Base-by-base conservation (phyloP, 768 basidiomycete species). In the Suillus ampliporus region DNA sequence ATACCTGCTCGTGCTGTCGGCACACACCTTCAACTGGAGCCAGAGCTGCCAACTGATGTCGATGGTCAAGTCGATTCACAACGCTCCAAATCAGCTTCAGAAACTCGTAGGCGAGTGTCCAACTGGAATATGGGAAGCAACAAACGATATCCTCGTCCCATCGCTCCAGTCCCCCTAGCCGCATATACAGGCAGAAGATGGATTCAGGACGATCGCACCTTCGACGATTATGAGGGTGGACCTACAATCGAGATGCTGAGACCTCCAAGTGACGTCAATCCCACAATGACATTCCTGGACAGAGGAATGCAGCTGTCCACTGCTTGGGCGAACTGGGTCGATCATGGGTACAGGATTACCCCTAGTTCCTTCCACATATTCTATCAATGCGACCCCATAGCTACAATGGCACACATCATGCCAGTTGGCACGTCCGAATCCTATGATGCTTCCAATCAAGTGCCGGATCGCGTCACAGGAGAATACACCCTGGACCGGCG, bases 201-300 rank as follows among this genome's bases (percentile, higher is more conserved):
- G 50, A 50, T 54, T 7, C 41, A 9, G 5, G 41, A 52, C 10
- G 21, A 60, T 26, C 14, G 14, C 1, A 28, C 41, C 4, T 54
- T 57, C 59, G 63, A 66, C 21, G 44, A 58, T 19, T 66, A 66
- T 41, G 56, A 66, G 7, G 21, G 64, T 60, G 57, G 58, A 1
- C 64, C 61, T 7, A 65, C 64, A 1, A 28, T 67, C 37, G 56
- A 67, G 2, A 60, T 61, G 60, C 61, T 67, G 40, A 17, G 46
- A 17, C n/a, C 34, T 0, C 34, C 34, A 1, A 35, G 34, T 6
- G 28, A 38, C 21, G 28, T 5, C 9, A 66, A 67, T 31, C 7
- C 23, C 4, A 47, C 41, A 1, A 59, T 44, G 2, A 35, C 34
- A 35, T 35, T 35, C 4, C 34, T 8, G 34, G 34, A 35, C 10